Conservation (phyloP, 2,329 filamentous ascomycete genomes). For the Claviceps monticola region DNA sequence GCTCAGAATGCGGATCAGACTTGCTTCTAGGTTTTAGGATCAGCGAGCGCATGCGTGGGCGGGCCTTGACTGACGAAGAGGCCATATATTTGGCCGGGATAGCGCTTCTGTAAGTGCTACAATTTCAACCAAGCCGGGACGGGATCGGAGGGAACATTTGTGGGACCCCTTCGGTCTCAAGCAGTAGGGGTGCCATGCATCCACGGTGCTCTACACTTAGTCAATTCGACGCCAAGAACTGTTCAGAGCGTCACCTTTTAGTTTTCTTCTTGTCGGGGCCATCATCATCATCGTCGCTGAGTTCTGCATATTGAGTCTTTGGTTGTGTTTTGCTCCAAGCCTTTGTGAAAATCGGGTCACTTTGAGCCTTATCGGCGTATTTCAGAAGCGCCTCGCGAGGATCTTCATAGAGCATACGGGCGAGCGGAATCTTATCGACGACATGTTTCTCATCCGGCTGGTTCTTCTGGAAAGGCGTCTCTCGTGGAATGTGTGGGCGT, state of each 20-base stretch:
- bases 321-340: conserved; percentile 90
- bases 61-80: too few species aligned
- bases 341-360: conserved; percentile 86
- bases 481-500: conserved; percentile 67
- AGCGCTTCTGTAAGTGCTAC: too few species aligned
- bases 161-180: neutral
- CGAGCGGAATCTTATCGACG: conserved; percentile 74
- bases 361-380: conserved; percentile 86
- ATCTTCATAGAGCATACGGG: conserved; percentile 90
- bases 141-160: neutral
- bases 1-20: neutral
- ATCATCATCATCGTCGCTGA: conserved; percentile 72
- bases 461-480: conserved; percentile 81
- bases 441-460: conserved; percentile 87
- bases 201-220: neutral
- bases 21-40: neutral
- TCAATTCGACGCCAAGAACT: neutral
- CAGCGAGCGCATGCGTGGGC: too few species aligned
- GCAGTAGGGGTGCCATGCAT: neutral
- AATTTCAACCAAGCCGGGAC: neutral
- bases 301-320: conserved; percentile 75
- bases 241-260: conserved; percentile 29
- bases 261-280: conserved; percentile 52
- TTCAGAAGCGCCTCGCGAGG: conserved; percentile 86
- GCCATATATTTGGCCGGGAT: too few species aligned